Conservation (phyloP, 192 early-diverging fungal genomes). For the Mortierella alpina region DNA sequence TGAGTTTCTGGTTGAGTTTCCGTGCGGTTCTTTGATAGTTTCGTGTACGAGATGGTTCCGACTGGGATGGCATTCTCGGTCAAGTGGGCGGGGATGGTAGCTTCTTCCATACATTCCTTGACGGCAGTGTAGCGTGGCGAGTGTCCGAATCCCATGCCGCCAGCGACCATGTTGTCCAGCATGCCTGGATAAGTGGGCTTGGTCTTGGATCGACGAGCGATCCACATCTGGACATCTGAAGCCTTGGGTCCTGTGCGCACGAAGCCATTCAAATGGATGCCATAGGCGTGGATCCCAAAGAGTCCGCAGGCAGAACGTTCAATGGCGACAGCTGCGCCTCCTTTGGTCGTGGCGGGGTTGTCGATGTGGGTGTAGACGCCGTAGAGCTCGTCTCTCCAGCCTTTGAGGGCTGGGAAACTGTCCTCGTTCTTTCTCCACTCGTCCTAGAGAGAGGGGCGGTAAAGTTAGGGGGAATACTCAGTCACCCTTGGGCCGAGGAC, state of each 20-base stretch:
- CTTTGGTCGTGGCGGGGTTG: conserved; percentile 32
- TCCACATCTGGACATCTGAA: conserved; percentile 82
- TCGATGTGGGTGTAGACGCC: conserved; percentile 72
- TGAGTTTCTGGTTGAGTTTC: conserved; percentile 88
- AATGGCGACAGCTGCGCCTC: conserved; percentile 64
- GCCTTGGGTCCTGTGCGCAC: conserved; percentile 47
- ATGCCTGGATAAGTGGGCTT: conserved; percentile 92
- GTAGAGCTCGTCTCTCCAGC: conserved; percentile 91
- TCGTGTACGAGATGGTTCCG: conserved; percentile 80
- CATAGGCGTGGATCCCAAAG: conserved; percentile 88
- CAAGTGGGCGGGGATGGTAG: conserved; percentile 68
- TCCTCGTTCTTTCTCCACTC: conserved; percentile 36
- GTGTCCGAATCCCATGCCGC: conserved; percentile 76
- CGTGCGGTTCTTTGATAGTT: conserved; percentile 54
- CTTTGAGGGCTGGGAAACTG: conserved; percentile 43
- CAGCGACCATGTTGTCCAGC: conserved; percentile 82
- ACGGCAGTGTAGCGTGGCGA: conserved; percentile 74
- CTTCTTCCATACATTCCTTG: conserved; percentile 95
- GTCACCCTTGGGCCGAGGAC: background rate
- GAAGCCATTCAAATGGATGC: conserved; percentile 91
- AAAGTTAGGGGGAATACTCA: background rate
- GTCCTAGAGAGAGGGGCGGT: background rate
- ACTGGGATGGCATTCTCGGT: conserved; percentile 63
- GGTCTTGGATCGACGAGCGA: conserved; percentile 77
- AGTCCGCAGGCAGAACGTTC: conserved; percentile 84